These are phyloP conservation scores for Solanum etuberosum DNA, from an alignment of 257 asterid genomes.

Conservation along the genomic window DNA sequence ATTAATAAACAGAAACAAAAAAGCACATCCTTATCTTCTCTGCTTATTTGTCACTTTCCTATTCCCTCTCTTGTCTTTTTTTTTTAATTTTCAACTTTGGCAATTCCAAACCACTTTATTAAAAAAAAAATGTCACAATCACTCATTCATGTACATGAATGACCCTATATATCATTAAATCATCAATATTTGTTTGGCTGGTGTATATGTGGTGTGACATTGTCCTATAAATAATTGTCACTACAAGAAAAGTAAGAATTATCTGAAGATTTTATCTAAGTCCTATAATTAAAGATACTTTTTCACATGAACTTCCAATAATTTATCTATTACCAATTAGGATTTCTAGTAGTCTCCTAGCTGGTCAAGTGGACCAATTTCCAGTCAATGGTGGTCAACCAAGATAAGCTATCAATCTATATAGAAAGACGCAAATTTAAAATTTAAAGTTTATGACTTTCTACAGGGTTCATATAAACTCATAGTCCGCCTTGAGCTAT, in stretches of 20 bases:
- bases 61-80: neutral
- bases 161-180: neutral
- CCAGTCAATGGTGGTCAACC: neutral
- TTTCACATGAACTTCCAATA: neutral
- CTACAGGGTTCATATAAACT: neutral
- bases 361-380: neutral
- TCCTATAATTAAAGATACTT: neutral
- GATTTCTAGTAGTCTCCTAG: too few relatives aligned
- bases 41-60: neutral
- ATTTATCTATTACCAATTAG: too few relatives aligned
- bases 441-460: neutral
- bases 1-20: neutral
- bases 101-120: neutral
- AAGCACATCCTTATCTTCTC: neutral
- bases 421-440: rapidly evolving
- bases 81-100: neutral
- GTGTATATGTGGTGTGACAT: neutral
- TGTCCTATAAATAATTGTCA: neutral
- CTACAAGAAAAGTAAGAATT: too few relatives aligned
- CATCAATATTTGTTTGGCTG: neutral
- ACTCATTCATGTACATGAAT: neutral
- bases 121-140: neutral
- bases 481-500: neutral
- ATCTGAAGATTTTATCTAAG: neutral
- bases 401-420: neutral